Evolutionary conservation across 176 grass and related monocot species (phyloP).

Genomic region (Saccharum spontaneum): DNA sequence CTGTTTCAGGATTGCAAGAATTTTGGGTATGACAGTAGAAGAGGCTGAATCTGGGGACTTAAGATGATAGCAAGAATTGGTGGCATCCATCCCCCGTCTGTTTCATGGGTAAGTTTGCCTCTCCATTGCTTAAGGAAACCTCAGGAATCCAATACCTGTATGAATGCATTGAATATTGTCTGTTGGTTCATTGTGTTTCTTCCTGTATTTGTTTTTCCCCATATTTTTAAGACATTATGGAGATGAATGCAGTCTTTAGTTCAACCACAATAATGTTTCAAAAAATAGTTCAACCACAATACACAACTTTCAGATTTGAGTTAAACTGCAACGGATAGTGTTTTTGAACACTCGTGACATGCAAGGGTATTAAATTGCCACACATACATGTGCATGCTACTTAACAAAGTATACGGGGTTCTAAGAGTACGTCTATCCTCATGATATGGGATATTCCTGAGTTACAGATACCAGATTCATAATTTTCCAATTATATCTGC

Average conservation of each 20-base stretch:
- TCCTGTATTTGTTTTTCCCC: background rate
- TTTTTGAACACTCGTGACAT: slow-evolving; percentile 9
- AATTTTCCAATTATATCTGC: slow-evolving; percentile 56
- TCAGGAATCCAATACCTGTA: background rate
- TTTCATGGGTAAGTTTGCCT: slow-evolving; percentile 28
- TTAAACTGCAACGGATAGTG: slow-evolving; percentile 9
- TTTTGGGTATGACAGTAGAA: slow-evolving; percentile 44
- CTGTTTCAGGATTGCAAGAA: slow-evolving; percentile 63
- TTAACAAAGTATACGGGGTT: slow-evolving; percentile 1
- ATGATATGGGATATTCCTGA: slow-evolving; percentile 10
- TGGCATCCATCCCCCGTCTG: background rate
- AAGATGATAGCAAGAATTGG: slow-evolving; percentile 26
- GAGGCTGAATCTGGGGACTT: slow-evolving; percentile 38
- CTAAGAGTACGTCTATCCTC: background rate
- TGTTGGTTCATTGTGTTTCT: background rate
- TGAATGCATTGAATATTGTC: background rate
- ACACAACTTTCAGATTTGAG: background rate
- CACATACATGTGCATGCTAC: background rate
- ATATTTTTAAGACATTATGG: slow-evolving; percentile 17
- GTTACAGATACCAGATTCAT: slow-evolving; percentile 12
- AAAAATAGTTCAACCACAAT: background rate
- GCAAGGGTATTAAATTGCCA: slow-evolving; percentile 1
- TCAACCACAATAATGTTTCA: background rate
- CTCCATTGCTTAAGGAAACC: background rate
- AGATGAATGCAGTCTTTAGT: slow-evolving; percentile 5